Conservation (phyloP, 1,284 basidiomycete species). For the Marasmius tenuissimus region DNA sequence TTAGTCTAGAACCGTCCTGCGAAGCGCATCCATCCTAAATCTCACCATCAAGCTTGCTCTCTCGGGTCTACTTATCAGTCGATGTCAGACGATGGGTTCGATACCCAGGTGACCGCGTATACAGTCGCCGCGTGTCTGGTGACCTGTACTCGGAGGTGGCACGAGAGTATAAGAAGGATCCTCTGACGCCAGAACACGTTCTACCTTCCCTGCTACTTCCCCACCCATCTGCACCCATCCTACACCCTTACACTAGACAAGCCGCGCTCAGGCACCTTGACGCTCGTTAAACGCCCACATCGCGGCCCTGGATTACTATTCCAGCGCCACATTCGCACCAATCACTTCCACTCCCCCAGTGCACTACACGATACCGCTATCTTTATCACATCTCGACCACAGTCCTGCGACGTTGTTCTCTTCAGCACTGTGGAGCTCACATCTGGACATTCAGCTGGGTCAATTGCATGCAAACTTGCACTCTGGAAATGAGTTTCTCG, state of each 20-base stretch:
- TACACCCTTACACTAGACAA: background rate
- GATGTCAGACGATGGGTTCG: background rate
- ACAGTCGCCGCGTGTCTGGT: background rate
- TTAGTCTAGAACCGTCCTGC: background rate
- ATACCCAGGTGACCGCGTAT: background rate
- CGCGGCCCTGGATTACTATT: no score
- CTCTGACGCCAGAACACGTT: background rate
- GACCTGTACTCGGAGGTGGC: background rate
- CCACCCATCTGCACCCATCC: background rate
- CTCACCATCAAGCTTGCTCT: background rate
- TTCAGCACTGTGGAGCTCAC: no score
- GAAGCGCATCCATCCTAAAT: background rate
- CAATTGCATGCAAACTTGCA: no score
- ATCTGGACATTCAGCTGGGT: no score
- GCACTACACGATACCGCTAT: no score
- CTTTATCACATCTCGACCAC: no score
- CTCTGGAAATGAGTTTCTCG: no score
- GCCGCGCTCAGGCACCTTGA: background rate
- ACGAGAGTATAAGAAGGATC: background rate
- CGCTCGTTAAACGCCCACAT: no score
- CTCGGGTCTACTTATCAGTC: background rate
- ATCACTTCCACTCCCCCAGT: no score
- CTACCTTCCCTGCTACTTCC: background rate
- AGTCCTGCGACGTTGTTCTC: no score
- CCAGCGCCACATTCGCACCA: no score